These are phyloP conservation scores for Malus fusca DNA, from an alignment of 306 rosid species.

Conservation along the genomic window DNA sequence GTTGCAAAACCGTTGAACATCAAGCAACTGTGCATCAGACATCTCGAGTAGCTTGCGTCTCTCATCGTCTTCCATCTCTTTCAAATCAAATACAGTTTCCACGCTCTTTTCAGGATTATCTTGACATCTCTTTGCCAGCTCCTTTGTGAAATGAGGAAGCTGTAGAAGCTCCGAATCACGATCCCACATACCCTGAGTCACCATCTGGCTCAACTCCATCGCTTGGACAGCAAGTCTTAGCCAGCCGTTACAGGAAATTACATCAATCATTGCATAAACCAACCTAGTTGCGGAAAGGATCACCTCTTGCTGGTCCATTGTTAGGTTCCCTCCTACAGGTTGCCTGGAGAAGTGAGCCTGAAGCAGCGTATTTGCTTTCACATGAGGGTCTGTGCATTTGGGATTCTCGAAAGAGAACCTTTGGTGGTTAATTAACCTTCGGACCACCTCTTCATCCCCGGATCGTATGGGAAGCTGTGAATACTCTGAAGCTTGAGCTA, in stretches of 20 bases:
- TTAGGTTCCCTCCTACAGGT: constrained; percentile 55
- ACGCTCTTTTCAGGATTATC: constrained; percentile 58
- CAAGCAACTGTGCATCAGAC: constrained; percentile 61
- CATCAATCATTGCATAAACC: constrained; percentile 87
- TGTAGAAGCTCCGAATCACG: constrained; percentile 78
- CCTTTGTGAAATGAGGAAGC: constrained; percentile 84
- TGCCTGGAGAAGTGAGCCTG: constrained; percentile 91
- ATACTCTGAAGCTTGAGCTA: constrained; percentile 78
- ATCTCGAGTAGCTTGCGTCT: constrained; percentile 63
- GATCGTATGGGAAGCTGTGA: constrained; percentile 42
- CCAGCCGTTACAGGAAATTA: constrained; percentile 83
- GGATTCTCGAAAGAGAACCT: constrained; percentile 77
- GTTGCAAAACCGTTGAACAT: constrained; percentile 69
- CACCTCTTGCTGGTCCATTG: constrained; percentile 76
- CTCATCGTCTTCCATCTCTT: constrained; percentile 75
- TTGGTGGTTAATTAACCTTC: constrained; percentile 77
- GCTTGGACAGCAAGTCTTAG: constrained; percentile 69
- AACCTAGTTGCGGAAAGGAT: constrained; percentile 68
- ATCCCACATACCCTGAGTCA: constrained; percentile 85
- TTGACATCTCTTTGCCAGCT: constrained; percentile 65
- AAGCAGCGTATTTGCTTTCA: constrained; percentile 71
- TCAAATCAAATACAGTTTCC: constrained; percentile 72
- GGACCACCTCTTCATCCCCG: constrained; percentile 72
- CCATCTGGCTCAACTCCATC: constrained; percentile 92
- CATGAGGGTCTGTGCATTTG: constrained; percentile 67